Percentiles rank a stretch among this genome's conserved stretches.
These are phyloP conservation scores for Teratosphaeria nubilosa DNA, from an alignment of 2,329 filamentous ascomycete genomes.

Conservation along the genomic window DNA sequence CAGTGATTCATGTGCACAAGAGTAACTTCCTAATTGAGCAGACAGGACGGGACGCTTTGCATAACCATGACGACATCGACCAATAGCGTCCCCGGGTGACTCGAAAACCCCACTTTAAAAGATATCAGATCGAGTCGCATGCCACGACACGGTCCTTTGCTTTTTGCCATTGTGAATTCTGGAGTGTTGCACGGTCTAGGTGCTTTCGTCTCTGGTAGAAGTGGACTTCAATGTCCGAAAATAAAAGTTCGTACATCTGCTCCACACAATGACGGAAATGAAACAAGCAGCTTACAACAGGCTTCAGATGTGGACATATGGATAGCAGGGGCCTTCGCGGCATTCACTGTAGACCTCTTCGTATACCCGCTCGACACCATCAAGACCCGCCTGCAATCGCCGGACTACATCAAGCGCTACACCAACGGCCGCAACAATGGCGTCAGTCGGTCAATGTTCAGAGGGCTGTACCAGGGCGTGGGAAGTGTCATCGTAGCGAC, in stretches of 20 bases:
- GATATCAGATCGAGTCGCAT: too few relatives aligned
- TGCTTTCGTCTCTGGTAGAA: neutral
- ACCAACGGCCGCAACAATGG: conserved; percentile 46
- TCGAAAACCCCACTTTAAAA: too few relatives aligned
- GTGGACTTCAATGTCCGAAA: conserved; percentile 16
- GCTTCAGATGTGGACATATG: conserved; percentile 19
- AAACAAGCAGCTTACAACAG: neutral
- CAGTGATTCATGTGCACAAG: neutral
- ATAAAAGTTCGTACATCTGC: conserved; percentile 7
- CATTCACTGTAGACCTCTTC: conserved; percentile 74
- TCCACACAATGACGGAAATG: neutral
- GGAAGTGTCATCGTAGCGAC: conserved; percentile 78
- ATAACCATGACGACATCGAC: neutral
- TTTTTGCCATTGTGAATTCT: neutral
- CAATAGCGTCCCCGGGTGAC: too few relatives aligned
- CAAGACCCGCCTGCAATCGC: conserved; percentile 76
- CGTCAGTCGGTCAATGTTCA: conserved; percentile 49
- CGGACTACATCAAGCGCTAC: conserved; percentile 60
- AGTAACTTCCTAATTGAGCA: neutral
- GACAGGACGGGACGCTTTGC: neutral
- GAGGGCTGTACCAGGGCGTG: conserved; percentile 77
- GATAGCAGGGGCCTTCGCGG: conserved; percentile 67
- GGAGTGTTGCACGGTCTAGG: neutral
- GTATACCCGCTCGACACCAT: conserved; percentile 84
- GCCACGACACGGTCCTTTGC: too few relatives aligned